Percentiles rank a stretch among this genome's conserved stretches.
These are phyloP conservation scores for Stenocarpella maydis DNA, from an alignment of 2,329 filamentous ascomycete genomes.

Conservation along the genomic window DNA sequence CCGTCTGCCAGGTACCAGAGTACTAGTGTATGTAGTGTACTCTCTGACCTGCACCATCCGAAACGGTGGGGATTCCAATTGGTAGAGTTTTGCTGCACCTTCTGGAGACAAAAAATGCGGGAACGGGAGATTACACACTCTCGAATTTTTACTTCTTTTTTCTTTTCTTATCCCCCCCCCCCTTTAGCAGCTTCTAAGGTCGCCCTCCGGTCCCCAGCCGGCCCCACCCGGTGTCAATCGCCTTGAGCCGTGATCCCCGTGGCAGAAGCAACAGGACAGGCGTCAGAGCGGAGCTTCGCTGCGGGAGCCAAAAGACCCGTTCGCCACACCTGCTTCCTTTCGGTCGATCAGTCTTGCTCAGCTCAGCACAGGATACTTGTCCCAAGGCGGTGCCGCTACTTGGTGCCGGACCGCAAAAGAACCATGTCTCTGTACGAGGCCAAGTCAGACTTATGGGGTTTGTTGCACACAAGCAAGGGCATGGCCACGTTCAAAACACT, in stretches of 20 bases:
- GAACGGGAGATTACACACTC: too few species aligned
- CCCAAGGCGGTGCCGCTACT: conserved; percentile 10
- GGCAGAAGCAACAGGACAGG: conserved; percentile 18
- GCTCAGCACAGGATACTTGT: background rate
- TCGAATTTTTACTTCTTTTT: too few species aligned
- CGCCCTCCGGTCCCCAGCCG: background rate
- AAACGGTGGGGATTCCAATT: too few species aligned
- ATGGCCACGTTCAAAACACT: conserved; percentile 16
- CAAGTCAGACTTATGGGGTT: conserved; percentile 19
- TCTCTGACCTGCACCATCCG: too few species aligned
- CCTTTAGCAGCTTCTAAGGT: background rate
- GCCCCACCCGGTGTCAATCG: conserved; percentile 18
- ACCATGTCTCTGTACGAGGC: conserved; percentile 24
- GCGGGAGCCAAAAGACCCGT: background rate
- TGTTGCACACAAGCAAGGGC: conserved; percentile 5
- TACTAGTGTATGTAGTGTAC: background rate
- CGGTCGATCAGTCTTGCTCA: conserved; percentile 6
- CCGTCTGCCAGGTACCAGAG: background rate
- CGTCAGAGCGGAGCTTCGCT: conserved; percentile 1
- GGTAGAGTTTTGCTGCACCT: too few species aligned
- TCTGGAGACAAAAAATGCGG: too few species aligned
- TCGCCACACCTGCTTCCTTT: conserved; percentile 4
- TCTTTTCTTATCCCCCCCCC: too few species aligned
- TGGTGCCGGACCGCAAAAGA: conserved; percentile 22
- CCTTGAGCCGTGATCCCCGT: background rate